phyloP scores from a whole-genome alignment of 768 basidiomycete genomes.

The Clitopilus passeckerianus region DNA sequence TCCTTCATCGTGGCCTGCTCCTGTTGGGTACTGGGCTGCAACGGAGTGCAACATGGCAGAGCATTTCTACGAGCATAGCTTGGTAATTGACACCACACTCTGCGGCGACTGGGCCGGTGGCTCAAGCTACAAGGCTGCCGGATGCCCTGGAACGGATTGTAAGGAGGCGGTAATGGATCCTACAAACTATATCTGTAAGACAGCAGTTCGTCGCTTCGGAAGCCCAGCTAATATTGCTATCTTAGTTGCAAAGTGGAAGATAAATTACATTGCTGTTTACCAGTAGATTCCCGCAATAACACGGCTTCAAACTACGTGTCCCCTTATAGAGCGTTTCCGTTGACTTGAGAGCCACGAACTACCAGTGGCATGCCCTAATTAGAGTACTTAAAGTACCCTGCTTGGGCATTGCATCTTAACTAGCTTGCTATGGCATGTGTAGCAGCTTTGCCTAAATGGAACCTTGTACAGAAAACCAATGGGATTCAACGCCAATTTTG shows the following conservation, averaged over 20 bases:
- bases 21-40: slow-evolving; percentile 44
- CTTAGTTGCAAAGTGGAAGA: slow-evolving; percentile 46
- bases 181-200: slow-evolving; percentile 40
- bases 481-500: too few species aligned
- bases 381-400: too few species aligned
- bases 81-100: slow-evolving; percentile 41
- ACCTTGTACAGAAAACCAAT: too few species aligned
- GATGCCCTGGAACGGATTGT: slow-evolving; percentile 36
- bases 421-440: too few species aligned
- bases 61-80: slow-evolving; percentile 44
- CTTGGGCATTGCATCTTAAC: too few species aligned
- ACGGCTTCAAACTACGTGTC: neutral
- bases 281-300: neutral
- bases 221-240: neutral
- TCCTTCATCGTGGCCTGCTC: slow-evolving; percentile 44
- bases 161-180: slow-evolving; percentile 43
- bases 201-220: neutral
- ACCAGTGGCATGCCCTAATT: too few species aligned
- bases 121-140: slow-evolving; percentile 21
- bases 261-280: slow-evolving; percentile 28
- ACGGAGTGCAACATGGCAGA: slow-evolving; percentile 36
- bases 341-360: too few species aligned
- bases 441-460: too few species aligned
- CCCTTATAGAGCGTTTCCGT: too few species aligned
- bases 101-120: slow-evolving; percentile 41